Evolutionary conservation across 352 stramenopile species (phyloP), one percentile per base, ranked within the genome.

Genomic region (Peronospora tabacina): DNA sequence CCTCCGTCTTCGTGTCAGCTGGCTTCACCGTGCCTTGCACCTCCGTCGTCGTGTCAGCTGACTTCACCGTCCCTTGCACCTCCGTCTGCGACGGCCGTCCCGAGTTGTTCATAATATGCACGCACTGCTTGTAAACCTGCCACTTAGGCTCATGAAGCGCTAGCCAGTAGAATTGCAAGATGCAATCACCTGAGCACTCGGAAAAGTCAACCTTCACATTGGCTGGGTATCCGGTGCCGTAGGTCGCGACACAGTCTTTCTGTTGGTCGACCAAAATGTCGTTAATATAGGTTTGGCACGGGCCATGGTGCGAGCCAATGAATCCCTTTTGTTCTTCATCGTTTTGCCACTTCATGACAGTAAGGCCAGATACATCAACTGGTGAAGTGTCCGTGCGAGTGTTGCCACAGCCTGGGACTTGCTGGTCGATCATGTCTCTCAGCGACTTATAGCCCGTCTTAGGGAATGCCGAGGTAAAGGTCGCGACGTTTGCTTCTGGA

Each of bases 211-310:
- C 44, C 6, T 52, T 57, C 17, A 70, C 52, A 5, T 43, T 70
- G 19, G 61, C 61, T 16, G 61, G 61, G 11, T 66, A 70, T 7
- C 45, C 42, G 9, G 58, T 47, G 37, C 55, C 55, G 22, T 63
- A 67, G 4, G 34, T 49, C 22, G 58, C 58, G 10, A 63, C 58
- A 28, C 73, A 85, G 52, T 85, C 67, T 42, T 79, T 56, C 13
- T 78, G 63, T 24, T 75, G 63, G 28, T 67, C 46, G 20, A 81
- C 61, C 54, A 55, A 65, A 2, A 52, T 67, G 49, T 85, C 56
- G 49, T 74, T 61, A 39, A 85, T 77, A 68, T 68, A 85, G 42
- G 72, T 56, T 50, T 85, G 70, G 34, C 73, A 85, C 29, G 73
- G 70, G 13, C 73, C 73, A 19, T 66, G 61, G 55, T 83, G 72